Conservation (phyloP, 2,329 filamentous ascomycete species). For the Neopestalotiopsis clavispora region DNA sequence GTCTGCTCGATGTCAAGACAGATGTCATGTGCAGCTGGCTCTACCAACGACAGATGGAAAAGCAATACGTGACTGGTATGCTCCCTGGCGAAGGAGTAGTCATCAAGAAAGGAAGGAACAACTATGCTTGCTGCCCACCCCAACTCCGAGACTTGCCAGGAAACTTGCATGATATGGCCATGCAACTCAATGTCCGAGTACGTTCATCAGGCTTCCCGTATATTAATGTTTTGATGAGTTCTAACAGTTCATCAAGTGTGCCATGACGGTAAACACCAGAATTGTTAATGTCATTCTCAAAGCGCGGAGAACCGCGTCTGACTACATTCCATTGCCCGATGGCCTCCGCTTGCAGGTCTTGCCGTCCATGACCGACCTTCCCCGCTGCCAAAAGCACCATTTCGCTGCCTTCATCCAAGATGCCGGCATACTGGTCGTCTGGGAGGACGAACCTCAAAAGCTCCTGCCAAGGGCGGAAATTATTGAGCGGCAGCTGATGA, state of each 20-base stretch:
- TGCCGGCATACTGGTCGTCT: conserved; percentile 62
- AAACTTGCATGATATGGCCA: conserved; percentile 40
- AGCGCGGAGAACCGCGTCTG: conserved; percentile 46
- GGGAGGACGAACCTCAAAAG: conserved; percentile 66
- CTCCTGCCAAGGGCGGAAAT: conserved; percentile 55
- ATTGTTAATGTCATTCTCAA: conserved; percentile 65
- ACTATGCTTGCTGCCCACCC: conserved; percentile 44
- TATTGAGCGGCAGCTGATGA: conserved; percentile 59
- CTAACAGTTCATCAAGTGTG: conserved; percentile 48
- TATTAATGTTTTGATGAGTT: background rate
- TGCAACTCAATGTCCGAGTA: conserved; percentile 45
- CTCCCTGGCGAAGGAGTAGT: conserved; percentile 44
- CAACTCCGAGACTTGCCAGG: conserved; percentile 40
- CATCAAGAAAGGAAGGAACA: conserved; percentile 43
- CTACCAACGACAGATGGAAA: conserved; percentile 64
- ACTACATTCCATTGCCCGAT: conserved; percentile 62
- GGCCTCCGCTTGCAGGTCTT: conserved; percentile 68
- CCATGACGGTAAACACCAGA: conserved; percentile 70
- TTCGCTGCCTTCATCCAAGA: conserved; percentile 69
- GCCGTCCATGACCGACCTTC: conserved; percentile 59
- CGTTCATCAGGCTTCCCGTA: conserved; percentile 21
- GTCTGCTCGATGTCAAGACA: conserved; percentile 57
- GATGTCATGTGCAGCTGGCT: conserved; percentile 70
- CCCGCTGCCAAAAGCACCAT: conserved; percentile 66
- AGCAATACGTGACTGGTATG: conserved; percentile 42